Conservation (phyloP, 768 basidiomycete genomes). For the Termitomyces sp. region DNA sequence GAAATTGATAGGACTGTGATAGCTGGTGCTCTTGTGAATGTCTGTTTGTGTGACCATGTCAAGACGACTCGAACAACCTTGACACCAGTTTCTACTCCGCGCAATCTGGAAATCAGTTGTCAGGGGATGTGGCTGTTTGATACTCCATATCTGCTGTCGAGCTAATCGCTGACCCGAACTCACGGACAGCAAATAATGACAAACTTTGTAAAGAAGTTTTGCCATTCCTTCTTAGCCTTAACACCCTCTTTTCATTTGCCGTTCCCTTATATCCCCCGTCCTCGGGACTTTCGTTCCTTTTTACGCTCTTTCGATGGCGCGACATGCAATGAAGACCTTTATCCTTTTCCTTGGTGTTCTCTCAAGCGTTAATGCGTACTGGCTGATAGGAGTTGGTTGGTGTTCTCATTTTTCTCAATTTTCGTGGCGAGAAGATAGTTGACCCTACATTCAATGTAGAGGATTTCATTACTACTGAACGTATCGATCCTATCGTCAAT, state of each 20-base stretch:
- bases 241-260: constrained; percentile 16
- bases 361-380: constrained; percentile 35
- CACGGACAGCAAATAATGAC: constrained; percentile 12
- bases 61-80: not conserved
- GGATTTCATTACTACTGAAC: constrained; percentile 40
- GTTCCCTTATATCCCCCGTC: constrained; percentile 17
- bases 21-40: not conserved
- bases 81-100: not conserved
- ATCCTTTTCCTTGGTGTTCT: constrained; percentile 25
- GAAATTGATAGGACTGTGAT: not conserved
- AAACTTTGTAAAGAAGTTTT: constrained; percentile 12
- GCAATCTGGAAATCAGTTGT: not conserved
- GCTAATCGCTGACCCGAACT: not conserved
- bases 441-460: constrained; percentile 18
- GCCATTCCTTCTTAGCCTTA: constrained; percentile 1
- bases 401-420: not conserved
- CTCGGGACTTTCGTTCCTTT: constrained; percentile 21
- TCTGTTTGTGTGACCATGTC: not conserved
- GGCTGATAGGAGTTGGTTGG: constrained; percentile 40
- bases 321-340: constrained; percentile 23
- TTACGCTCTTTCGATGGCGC: constrained; percentile 17
- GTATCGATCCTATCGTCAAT: constrained; percentile 45
- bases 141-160: not conserved
- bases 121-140: constrained; percentile 12
- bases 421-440: not conserved